These are phyloP conservation scores for Suillus cothurnatus DNA, from an alignment of 768 basidiomycete genomes.

Conservation along the genomic window DNA sequence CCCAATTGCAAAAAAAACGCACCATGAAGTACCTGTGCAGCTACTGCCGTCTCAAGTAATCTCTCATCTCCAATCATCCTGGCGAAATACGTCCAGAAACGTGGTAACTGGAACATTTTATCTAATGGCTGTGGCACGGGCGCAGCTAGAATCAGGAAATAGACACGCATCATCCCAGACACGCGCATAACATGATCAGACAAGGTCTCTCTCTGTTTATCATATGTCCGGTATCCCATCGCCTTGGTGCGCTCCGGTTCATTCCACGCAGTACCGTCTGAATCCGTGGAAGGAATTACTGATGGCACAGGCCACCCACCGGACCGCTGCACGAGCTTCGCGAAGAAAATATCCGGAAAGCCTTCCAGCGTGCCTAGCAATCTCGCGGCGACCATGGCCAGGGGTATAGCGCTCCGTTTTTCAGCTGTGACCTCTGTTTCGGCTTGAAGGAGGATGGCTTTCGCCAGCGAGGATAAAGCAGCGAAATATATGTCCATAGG, in stretches of 20 bases:
- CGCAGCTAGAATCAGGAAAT: constrained; percentile 66
- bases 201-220: constrained; percentile 50
- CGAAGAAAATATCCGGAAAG: constrained; percentile 79
- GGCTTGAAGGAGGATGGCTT: constrained; percentile 87
- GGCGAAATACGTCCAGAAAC: constrained; percentile 75
- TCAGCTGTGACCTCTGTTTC: constrained; percentile 93
- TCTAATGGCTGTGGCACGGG: constrained; percentile 46
- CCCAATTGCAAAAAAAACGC: constrained; percentile 27
- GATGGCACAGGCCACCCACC: constrained; percentile 87
- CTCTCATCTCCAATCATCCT: constrained; percentile 55
- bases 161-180: constrained; percentile 82
- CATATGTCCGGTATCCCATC: constrained; percentile 55
- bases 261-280: constrained; percentile 50
- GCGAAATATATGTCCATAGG: constrained; percentile 62
- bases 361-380: constrained; percentile 59
- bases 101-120: constrained; percentile 57
- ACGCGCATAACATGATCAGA: constrained; percentile 69
- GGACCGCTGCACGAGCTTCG: constrained; percentile 82
- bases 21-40: constrained; percentile 73
- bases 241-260: constrained; percentile 47
- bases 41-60: constrained; percentile 59
- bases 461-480: constrained; percentile 84
- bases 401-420: constrained; percentile 79
- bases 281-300: constrained; percentile 54
- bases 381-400: constrained; percentile 75